Evolutionary conservation across 2,329 filamentous ascomycete genomes (phyloP).

Genomic region (Endocalyx cinctus): DNA sequence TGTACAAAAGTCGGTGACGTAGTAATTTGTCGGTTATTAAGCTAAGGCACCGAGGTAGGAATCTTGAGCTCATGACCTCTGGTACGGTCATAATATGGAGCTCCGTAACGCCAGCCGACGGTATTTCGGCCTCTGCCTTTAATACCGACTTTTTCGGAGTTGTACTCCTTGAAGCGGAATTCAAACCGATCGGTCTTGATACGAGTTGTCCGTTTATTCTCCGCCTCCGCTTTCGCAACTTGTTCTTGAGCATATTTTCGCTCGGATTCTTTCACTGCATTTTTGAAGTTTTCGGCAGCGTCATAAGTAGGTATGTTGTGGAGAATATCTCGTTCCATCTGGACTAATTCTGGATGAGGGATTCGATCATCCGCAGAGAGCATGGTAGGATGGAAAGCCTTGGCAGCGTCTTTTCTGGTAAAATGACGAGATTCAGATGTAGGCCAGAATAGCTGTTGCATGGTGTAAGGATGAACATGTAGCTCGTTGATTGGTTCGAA

Average conservation of each 20-base stretch:
- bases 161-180: slow-evolving; percentile 58
- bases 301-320: slow-evolving; percentile 32
- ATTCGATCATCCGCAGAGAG: slow-evolving; percentile 58
- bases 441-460: slow-evolving; percentile 61
- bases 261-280: slow-evolving; percentile 34
- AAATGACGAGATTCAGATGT: slow-evolving; percentile 59
- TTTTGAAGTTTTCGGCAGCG: slow-evolving; percentile 35
- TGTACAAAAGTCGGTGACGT: slow-evolving; percentile 2
- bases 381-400: slow-evolving; percentile 57
- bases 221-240: slow-evolving; percentile 24
- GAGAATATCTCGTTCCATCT: slow-evolving; percentile 45
- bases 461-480: slow-evolving; percentile 56
- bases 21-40: background rate
- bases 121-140: slow-evolving; percentile 47
- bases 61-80: slow-evolving; percentile 62
- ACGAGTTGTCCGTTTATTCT: slow-evolving; percentile 36
- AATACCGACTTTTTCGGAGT: slow-evolving; percentile 51
- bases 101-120: slow-evolving; percentile 61
- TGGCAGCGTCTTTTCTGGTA: slow-evolving; percentile 61
- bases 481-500: slow-evolving; percentile 63
- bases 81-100: slow-evolving; percentile 57
- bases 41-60: slow-evolving; percentile 55
- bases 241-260: slow-evolving; percentile 37
- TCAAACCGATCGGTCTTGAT: slow-evolving; percentile 52
- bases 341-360: slow-evolving; percentile 58